Evolutionary conservation across 106 monocot genomes (phyloP).

Genomic region (Allium fistulosum): DNA sequence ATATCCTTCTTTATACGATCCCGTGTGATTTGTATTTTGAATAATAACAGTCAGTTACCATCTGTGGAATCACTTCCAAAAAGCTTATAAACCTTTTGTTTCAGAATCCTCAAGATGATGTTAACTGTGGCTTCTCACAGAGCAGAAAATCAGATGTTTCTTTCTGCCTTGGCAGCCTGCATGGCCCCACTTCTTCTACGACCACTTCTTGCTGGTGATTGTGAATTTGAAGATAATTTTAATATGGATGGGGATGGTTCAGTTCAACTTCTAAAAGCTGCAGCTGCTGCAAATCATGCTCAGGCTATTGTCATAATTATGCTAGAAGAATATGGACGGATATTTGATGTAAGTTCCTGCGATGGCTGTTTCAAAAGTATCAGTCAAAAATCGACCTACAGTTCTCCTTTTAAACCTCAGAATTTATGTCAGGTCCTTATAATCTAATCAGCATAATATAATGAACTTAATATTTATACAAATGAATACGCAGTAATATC

Average conservation of each 20-base stretch:
- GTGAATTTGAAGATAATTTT: slow-evolving; percentile 77
- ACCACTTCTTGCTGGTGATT: slow-evolving; percentile 88
- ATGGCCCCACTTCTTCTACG: slow-evolving; percentile 99
- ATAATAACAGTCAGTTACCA: too few relatives aligned
- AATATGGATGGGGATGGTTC: slow-evolving; percentile 79
- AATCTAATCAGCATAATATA: too few relatives aligned
- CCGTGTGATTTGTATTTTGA: too few relatives aligned
- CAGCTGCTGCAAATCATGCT: slow-evolving; percentile 98
- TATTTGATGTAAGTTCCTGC: slow-evolving; percentile 66
- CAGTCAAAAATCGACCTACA: not conserved
- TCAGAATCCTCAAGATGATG: slow-evolving; percentile 92
- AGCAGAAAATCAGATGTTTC: slow-evolving; percentile 72
- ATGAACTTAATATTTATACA: too few relatives aligned
- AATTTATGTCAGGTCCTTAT: too few relatives aligned
- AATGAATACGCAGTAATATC: too few relatives aligned
- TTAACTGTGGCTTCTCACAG: slow-evolving; percentile 55
- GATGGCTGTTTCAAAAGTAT: not conserved
- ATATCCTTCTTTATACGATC: too few relatives aligned
- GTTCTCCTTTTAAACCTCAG: too few relatives aligned
- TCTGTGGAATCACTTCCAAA: too few relatives aligned
- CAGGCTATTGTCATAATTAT: slow-evolving; percentile 86
- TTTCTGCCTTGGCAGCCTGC: slow-evolving; percentile 88
- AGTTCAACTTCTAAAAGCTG: slow-evolving; percentile 87
- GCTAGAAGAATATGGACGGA: slow-evolving; percentile 70
- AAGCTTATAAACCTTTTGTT: slow-evolving; percentile 6